phyloP scores from a whole-genome alignment of 2,329 filamentous ascomycete species.

The Seiridium cupressi region DNA sequence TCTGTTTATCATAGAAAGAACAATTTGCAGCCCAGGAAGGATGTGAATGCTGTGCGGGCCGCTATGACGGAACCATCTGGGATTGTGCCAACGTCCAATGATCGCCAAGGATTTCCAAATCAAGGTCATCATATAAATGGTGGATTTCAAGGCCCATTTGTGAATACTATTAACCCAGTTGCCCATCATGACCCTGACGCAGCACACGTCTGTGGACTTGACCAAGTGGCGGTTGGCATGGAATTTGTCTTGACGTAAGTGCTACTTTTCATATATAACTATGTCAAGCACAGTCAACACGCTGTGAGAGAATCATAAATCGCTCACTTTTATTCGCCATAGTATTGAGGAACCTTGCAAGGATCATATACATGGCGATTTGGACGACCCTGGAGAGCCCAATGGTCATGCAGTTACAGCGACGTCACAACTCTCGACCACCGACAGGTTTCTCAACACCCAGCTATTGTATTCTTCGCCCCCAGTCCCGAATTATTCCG shows the following conservation, averaged over 20 bases:
- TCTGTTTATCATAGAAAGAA: not conserved
- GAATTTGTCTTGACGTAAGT: slow-evolving; percentile 6
- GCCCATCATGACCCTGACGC: not conserved
- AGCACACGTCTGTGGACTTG: not conserved
- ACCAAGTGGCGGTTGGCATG: slow-evolving; percentile 2
- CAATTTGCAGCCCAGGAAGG: too few relatives aligned
- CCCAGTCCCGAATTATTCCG: not conserved
- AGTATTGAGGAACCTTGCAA: slow-evolving; percentile 2
- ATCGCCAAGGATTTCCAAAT: too few relatives aligned
- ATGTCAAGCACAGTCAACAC: not conserved
- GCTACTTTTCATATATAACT: not conserved
- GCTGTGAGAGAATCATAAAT: not conserved
- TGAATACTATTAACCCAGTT: not conserved
- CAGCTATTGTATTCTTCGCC: not conserved
- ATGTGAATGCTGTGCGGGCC: too few relatives aligned
- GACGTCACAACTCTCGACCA: not conserved
- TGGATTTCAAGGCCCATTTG: too few relatives aligned
- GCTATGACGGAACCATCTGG: too few relatives aligned
- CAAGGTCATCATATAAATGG: too few relatives aligned
- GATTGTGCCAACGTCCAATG: too few relatives aligned
- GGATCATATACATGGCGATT: not conserved
- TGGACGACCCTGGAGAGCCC: not conserved
- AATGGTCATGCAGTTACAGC: slow-evolving; percentile 1
- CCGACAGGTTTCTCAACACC: not conserved
- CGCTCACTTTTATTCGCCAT: not conserved